Percentiles rank a stretch among this genome's conserved stretches.
Conservation (phyloP, 345 rosid genomes). For the thale cress (Arabidopsis thaliana) region TAIR10.1 NC_003075.7:11542501-11543000, state of each 20-base stretch:
- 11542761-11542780: not conserved
- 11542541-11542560: conserved; percentile 22
- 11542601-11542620: conserved; percentile 84
- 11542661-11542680: conserved; percentile 19
- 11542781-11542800: conserved; percentile 16
- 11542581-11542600: conserved; percentile 76
- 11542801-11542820: conserved; percentile 22
- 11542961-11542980: conserved; percentile 15
- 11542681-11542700: conserved; percentile 6
- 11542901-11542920: not conserved
- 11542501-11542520: conserved; percentile 27
- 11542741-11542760: not conserved
- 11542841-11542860: conserved; percentile 3
- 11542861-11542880: not conserved
- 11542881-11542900: not conserved
- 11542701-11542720: conserved; percentile 10
- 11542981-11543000: conserved; percentile 25
- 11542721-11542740: not conserved
- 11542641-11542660: not conserved
- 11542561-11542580: conserved; percentile 87
- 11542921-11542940: not conserved
- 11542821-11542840: conserved; percentile 10
- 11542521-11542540: conserved; percentile 16
- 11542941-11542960: not conserved
- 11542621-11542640: conserved; percentile 89